phyloP scores from a whole-genome alignment of 345 rosid genomes.

The Eucalyptus polybractea region DNA sequence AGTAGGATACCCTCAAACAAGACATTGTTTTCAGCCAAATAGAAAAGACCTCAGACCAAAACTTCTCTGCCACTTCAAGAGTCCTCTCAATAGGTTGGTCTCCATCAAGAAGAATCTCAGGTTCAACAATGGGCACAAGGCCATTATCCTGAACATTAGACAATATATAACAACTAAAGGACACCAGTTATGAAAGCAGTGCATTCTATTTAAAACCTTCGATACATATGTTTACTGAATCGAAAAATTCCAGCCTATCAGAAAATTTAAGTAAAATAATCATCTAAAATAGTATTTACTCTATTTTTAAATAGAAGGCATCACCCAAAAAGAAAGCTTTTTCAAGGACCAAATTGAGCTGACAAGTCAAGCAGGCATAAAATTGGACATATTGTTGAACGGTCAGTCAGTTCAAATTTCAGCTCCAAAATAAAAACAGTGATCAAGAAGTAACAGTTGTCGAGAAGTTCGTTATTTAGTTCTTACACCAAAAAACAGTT shows the following conservation, averaged over 20 bases:
- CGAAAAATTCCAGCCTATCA: background rate
- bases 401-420: background rate
- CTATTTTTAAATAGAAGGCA: background rate
- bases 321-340: background rate
- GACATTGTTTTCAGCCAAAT: slow-evolving; percentile 89
- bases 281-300: background rate
- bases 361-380: background rate
- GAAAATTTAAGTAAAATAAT: background rate
- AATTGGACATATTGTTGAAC: background rate
- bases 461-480: background rate
- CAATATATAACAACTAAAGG: background rate
- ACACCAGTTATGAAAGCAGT: background rate
- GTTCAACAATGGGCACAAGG: slow-evolving; percentile 96
- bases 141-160: slow-evolving; percentile 58
- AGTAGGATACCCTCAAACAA: slow-evolving; percentile 87
- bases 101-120: slow-evolving; percentile 96
- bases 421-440: background rate
- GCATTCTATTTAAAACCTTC: background rate
- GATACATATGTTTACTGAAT: background rate
- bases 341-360: background rate
- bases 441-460: background rate
- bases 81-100: slow-evolving; percentile 91
- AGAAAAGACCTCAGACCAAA: slow-evolving; percentile 96
- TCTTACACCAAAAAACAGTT: background rate
- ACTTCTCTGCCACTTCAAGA: slow-evolving; percentile 93